Base-by-base conservation (phyloP, 2,329 filamentous ascomycete species). In the Metarhizium rileyi region DNA sequence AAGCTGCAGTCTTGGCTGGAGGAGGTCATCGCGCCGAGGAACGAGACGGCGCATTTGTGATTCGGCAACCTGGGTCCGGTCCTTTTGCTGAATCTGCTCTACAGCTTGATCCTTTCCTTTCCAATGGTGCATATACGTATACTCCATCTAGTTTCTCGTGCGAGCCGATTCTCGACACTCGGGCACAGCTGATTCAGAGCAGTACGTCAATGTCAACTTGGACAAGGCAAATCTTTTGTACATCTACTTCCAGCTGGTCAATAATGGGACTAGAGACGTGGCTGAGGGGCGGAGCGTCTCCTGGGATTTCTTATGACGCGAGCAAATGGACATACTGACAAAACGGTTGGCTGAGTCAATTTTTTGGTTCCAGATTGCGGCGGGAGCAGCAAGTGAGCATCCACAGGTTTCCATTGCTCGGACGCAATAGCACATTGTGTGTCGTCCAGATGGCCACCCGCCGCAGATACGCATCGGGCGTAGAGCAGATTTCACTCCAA, bases 1-100 rank as follows among this genome's bases (percentile, higher is more conserved):
- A 57, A 50, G 50, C 43, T 58, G 16, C 53, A 56, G 42, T 33
- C 46, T 7, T 58, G 56, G 56, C 35, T 57, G 38, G 44, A 45
- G 28, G 54, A 52, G 8, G 16, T 52, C 8, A 8, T 51, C 22
- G 33, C 35, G 5, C 20, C 35, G 30, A 16, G 30, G 9, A 12
- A 12, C 7, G 30, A 33, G 9, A 33, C 30, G 12, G 9, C 30
- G 10, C 30, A 33, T 33, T 33, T 33, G 30, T 33, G 10, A 12
- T 12, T 33, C 2, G 27, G 5, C 5, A 33, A 14, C 10, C 5
- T 16, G 9, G 30, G 8, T 14, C 7, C 9, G 30, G 9, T n/a
- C n/a, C n/a, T n/a, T n/a, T n/a, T n/a, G n/a, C n/a, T n/a, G n/a
- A n/a, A n/a, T n/a, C n/a, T n/a, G n/a, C n/a, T n/a, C n/a, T n/a